Evolutionary conservation across 2,329 filamentous ascomycete species (phyloP).

Genomic region (Tothia fuscella): DNA sequence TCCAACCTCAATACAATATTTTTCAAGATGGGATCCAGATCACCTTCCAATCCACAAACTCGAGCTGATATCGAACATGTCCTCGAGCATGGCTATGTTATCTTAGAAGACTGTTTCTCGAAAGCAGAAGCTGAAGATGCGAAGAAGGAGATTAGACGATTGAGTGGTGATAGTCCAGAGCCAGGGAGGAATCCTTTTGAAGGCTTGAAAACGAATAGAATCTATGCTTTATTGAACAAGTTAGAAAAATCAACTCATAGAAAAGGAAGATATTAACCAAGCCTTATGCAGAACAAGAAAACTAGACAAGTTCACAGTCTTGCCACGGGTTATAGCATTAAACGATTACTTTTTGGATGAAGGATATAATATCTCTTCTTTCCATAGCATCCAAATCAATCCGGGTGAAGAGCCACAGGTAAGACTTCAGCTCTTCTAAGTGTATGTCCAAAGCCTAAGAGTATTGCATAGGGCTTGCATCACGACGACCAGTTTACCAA

Average conservation of each 20-base stretch:
- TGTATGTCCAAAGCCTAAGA: background rate
- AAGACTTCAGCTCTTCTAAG: conserved; percentile 14
- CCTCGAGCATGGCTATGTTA: conserved; percentile 26
- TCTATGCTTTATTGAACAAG: conserved; percentile 30
- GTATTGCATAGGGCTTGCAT: background rate
- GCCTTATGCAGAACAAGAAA: too few species aligned
- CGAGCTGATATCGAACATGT: conserved; percentile 20
- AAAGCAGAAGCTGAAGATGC: conserved; percentile 21
- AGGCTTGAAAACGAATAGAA: conserved; percentile 24
- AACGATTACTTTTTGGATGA: conserved; percentile 30
- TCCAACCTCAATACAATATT: too few species aligned
- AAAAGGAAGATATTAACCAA: too few species aligned
- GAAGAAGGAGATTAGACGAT: conserved; percentile 21
- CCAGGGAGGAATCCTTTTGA: conserved; percentile 28
- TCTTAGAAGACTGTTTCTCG: conserved; percentile 23
- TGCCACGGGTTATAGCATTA: conserved; percentile 25
- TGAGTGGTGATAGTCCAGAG: conserved; percentile 20
- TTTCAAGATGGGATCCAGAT: too few species aligned
- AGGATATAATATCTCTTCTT: conserved; percentile 24
- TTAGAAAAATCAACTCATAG: too few species aligned
- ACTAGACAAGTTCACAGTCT: conserved; percentile 27
- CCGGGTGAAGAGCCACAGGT: conserved; percentile 27
- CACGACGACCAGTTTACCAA: conserved; percentile 21
- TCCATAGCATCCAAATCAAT: conserved; percentile 29
- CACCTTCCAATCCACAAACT: conserved; percentile 13